Evolutionary conservation across 2,329 filamentous ascomycete species (phyloP).

Genomic region (Rugonectria rugulosa): DNA sequence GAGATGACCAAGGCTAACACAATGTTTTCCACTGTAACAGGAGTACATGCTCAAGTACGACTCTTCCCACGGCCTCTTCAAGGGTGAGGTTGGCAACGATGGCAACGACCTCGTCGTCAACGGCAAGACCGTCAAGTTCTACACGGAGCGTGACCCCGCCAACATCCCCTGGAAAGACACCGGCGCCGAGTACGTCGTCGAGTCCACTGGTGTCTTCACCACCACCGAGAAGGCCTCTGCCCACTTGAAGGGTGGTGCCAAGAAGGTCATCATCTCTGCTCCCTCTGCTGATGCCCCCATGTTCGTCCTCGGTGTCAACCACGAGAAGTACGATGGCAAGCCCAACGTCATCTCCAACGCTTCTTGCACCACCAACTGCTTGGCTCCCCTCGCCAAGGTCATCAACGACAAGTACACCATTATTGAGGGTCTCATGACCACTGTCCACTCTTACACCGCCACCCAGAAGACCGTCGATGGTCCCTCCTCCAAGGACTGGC

Average conservation of each 20-base stretch:
- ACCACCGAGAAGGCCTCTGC: conserved; percentile 94
- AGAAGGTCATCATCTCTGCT: conserved; percentile 96
- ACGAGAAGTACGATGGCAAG: conserved; percentile 89
- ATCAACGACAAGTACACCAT: conserved; percentile 98
- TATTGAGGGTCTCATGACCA: conserved; percentile 99
- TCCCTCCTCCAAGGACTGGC: conserved; percentile 98
- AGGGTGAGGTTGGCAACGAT: conserved; percentile 82
- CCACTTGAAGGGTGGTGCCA: conserved; percentile 95
- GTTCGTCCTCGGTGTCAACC: conserved; percentile 99
- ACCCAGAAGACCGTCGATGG: conserved; percentile 99
- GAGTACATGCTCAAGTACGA: conserved; percentile 99
- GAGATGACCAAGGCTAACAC: conserved; percentile 3
- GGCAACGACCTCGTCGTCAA: conserved; percentile 82
- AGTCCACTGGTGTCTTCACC: conserved; percentile 99
- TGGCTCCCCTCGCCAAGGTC: conserved; percentile 99
- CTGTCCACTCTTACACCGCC: conserved; percentile 99
- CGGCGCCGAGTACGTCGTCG: conserved; percentile 91
- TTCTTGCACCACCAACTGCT: conserved; percentile 99
- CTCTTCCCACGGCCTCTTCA: conserved; percentile 95
- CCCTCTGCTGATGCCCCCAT: conserved; percentile 96
- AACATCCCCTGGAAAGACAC: conserved; percentile 89
- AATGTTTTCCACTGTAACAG: conserved; percentile 53
- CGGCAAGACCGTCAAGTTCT: conserved; percentile 95
- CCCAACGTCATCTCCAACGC: conserved; percentile 98
- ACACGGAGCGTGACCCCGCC: conserved; percentile 88